Percentiles rank a stretch among this genome's conserved stretches.
phyloP scores from a whole-genome alignment of 1,284 basidiomycete species.

The Veloporphyrellus conicus region DNA sequence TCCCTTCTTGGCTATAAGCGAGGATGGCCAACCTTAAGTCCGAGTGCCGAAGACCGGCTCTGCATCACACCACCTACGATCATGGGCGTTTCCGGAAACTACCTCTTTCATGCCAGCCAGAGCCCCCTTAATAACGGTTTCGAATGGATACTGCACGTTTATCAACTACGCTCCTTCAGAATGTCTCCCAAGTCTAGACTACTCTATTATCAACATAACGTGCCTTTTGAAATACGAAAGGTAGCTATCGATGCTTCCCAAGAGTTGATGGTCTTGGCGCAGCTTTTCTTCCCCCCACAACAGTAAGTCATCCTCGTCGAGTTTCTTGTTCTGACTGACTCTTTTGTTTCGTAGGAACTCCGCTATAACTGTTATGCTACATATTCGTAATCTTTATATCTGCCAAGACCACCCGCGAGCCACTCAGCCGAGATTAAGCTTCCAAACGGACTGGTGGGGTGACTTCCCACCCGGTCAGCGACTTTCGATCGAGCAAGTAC shows the following conservation, averaged over 20 bases:
- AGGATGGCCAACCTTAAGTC: constrained; percentile 51
- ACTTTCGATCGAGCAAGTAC: constrained; percentile 30
- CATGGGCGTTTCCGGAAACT: constrained; percentile 47
- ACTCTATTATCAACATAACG: constrained; percentile 47
- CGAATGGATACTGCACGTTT: constrained; percentile 43
- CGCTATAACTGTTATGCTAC: constrained; percentile 26
- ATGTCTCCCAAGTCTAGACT: constrained; percentile 44
- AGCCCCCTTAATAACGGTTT: constrained; percentile 37
- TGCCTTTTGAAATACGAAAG: constrained; percentile 44
- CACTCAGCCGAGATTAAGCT: constrained; percentile 25
- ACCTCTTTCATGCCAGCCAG: constrained; percentile 49
- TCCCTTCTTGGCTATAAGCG: constrained; percentile 47
- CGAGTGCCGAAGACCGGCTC: constrained; percentile 48
- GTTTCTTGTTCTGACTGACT: constrained; percentile 3
- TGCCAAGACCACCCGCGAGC: constrained; percentile 29
- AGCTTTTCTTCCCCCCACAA: constrained; percentile 30
- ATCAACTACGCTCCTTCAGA: constrained; percentile 52
- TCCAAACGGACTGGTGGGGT: constrained; percentile 36
- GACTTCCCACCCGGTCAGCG: constrained; percentile 32
- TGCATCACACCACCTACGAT: constrained; percentile 42
- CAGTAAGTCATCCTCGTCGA: constrained; percentile 12
- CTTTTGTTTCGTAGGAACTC: constrained; percentile 19
- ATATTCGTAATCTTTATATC: constrained; percentile 28
- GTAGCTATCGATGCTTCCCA: constrained; percentile 50
- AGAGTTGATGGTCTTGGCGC: constrained; percentile 46